Conservation (phyloP, 805 yeast species). For the Naumovozyma baii region DNA sequence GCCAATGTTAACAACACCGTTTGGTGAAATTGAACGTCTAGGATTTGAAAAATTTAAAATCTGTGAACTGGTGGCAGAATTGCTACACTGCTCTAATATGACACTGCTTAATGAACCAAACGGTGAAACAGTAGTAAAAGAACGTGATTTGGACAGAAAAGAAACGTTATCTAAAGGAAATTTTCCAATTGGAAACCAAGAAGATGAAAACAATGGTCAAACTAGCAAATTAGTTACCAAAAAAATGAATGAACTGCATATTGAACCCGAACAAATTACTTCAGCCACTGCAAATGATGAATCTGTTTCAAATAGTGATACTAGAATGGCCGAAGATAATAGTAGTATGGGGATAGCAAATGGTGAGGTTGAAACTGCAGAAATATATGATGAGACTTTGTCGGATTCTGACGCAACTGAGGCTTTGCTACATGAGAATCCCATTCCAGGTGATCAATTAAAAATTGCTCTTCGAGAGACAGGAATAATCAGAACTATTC, state of each 20-base stretch:
- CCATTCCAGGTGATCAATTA: conserved; percentile 62
- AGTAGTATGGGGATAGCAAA: conserved; percentile 6
- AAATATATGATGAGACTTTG: conserved; percentile 11
- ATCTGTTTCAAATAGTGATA: conserved; percentile 4
- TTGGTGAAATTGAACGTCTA: conserved; percentile 58
- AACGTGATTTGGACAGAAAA: conserved; percentile 57
- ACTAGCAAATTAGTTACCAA: neutral
- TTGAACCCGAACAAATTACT: neutral
- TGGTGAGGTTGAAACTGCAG: conserved; percentile 4
- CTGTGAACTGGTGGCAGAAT: conserved; percentile 86
- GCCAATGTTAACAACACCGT: conserved; percentile 31
- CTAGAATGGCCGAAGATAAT: conserved; percentile 4
- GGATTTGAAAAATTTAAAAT: conserved; percentile 90
- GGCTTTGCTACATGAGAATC: conserved; percentile 34
- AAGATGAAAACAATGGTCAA: conserved; percentile 1
- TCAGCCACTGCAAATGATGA: conserved; percentile 2
- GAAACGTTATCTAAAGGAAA: conserved; percentile 19
- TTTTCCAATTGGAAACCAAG: conserved; percentile 10
- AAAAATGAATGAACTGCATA: conserved; percentile 1
- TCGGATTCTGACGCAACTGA: conserved; percentile 24
- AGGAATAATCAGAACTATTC: conserved; percentile 45
- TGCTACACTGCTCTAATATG: conserved; percentile 95
- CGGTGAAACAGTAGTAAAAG: conserved; percentile 56
- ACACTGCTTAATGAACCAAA: conserved; percentile 69
- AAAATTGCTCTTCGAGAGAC: conserved; percentile 61